Base-by-base conservation (phyloP, 2,329 filamentous ascomycete genomes). In the Aureobasidium sp. region DNA sequence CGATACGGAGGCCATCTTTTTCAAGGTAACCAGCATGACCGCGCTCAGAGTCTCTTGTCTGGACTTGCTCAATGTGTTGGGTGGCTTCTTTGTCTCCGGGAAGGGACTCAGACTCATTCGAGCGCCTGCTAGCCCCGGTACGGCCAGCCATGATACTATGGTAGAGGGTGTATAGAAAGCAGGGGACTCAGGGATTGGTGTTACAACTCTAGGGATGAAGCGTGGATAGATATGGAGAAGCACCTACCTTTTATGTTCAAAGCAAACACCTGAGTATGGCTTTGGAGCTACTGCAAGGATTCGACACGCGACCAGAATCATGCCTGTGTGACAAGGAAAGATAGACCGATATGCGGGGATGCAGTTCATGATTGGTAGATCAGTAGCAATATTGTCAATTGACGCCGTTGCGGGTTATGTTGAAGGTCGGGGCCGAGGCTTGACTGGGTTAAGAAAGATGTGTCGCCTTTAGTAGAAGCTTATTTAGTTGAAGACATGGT, bases 11-110 rank as follows among this genome's bases (percentile, higher is more conserved):
- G 29, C 77, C 77, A 66, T 75, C 67, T 62, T 79, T 78, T 64
- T 81, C 78, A 64, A 77, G 77, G 67, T 80, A 78, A 60, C 74
- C 72, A 10, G 66, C 64, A 62, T 79, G 69, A 1, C 71, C 71
- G 2, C 71, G 69, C 1, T 74, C 71, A 37, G 68, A 65, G 42
- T 76, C 74, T 62, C 72, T 72, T 53, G 73, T 75, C 16, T 70
- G 69, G 37, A 76, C 62, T 25, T 70, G 66, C 64, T 76, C 73
- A 49, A 76, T 66, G 32, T 71, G 69, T 9, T 62, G 62, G 3
- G 37, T 41, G 25, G 57, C 59, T 44, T 53, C 37, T 37, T 61
- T 61, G 29, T 36, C 48, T 21, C 29, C 59, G 4, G 48, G 14
- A n/a, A 25, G 48, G n/a, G 48, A 54, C 6, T 21, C 36, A 5